These are phyloP conservation scores for Leishmania mexicana DNA, from an alignment of 208 protist genomes.

Conservation along the genomic window DNA sequence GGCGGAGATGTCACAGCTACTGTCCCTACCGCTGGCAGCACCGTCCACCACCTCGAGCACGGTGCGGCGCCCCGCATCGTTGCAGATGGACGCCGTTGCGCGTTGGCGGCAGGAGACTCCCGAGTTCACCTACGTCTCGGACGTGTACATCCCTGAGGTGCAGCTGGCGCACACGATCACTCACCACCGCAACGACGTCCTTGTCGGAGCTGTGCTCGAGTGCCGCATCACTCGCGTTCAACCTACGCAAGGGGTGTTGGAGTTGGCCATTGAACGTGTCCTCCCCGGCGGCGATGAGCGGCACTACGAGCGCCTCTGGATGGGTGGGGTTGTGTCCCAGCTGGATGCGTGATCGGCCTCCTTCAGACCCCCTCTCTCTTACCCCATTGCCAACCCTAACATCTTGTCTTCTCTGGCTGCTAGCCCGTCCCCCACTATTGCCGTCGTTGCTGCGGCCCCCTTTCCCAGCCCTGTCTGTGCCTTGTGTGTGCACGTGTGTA, in stretches of 20 bases:
- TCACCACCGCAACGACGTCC: conserved; percentile 60
- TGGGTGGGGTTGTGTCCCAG: conserved; percentile 53
- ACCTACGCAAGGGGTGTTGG: conserved; percentile 71
- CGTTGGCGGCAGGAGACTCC: conserved; percentile 14
- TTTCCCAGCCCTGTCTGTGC: background rate
- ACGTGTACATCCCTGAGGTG: conserved; percentile 83
- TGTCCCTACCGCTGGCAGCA: background rate
- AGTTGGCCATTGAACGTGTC: conserved; percentile 55
- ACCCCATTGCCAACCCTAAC: background rate
- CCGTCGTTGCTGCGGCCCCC: background rate
- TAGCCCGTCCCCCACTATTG: background rate
- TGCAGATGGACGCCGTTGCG: conserved; percentile 7
- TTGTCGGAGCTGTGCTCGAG: conserved; percentile 75
- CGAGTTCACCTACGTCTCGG: conserved; percentile 63
- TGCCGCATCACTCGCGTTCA: conserved; percentile 62
- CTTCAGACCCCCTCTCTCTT: background rate
- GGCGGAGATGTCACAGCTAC: conserved; percentile 14
- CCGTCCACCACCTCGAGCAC: background rate
- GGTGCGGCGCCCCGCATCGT: conserved; percentile 8
- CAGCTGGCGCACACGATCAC: conserved; percentile 75
- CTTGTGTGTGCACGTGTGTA: background rate
- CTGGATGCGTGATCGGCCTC: conserved; percentile 52
- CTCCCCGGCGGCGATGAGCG: conserved; percentile 64
- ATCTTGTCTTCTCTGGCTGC: background rate
- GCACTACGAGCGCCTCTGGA: conserved; percentile 63